Percentiles rank a stretch among this genome's conserved stretches.
Conservation (phyloP, 169 alveolate species). For the Eimeria brunetti region DNA sequence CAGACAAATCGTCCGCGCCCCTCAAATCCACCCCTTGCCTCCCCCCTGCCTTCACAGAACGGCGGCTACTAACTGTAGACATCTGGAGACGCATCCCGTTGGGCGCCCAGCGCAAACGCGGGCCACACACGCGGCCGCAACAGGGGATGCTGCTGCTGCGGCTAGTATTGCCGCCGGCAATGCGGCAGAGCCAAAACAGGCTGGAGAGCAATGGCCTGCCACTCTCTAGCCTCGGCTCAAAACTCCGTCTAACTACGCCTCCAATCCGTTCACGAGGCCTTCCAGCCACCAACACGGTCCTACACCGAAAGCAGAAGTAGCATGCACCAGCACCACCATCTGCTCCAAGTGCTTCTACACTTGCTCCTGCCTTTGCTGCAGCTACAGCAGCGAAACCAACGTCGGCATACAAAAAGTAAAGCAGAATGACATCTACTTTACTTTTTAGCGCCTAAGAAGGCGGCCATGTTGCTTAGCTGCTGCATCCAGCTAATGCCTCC, state of each 20-base stretch:
- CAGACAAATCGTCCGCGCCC: neutral
- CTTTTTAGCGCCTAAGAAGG: slow-evolving; percentile 73
- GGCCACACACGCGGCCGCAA: neutral
- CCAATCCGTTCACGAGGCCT: slow-evolving; percentile 1
- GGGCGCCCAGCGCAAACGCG: neutral
- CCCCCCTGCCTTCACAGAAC: neutral
- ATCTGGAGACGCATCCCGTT: neutral
- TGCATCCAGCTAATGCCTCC: slow-evolving; percentile 77
- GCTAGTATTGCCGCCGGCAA: neutral
- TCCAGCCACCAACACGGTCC: neutral
- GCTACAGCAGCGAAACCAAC: neutral
- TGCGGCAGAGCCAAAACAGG: neutral
- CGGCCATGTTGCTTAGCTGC: slow-evolving; percentile 81
- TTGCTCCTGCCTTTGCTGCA: neutral
- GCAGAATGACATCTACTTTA: neutral
- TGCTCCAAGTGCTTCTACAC: neutral
- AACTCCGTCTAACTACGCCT: neutral
- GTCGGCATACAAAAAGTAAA: no score
- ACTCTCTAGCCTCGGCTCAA: neutral
- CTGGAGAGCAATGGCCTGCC: neutral
- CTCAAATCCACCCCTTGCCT: neutral
- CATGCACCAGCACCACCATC: neutral
- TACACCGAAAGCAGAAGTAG: neutral
- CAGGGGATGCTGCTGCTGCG: neutral
- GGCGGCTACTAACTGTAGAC: neutral